Evolutionary conservation across 2,329 filamentous ascomycete genomes (phyloP).

Genomic region (Stemphylium vesicarium): DNA sequence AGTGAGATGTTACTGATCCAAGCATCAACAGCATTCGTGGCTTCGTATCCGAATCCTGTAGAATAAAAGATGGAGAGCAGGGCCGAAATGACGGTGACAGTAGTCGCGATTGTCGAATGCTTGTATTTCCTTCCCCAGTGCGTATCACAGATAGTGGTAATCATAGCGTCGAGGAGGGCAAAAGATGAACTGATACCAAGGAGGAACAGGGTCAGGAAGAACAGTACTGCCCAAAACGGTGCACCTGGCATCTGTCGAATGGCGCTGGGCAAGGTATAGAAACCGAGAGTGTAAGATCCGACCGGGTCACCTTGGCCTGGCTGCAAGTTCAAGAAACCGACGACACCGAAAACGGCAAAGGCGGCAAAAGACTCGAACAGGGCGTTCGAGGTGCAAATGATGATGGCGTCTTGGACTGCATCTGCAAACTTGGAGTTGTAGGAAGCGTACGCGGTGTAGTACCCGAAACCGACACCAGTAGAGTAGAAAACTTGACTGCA

Average conservation of each 20-base stretch:
- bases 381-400: conserved; percentile 60
- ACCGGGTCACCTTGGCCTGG: conserved; percentile 50
- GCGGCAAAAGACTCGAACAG: conserved; percentile 58
- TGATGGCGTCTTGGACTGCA: conserved; percentile 61
- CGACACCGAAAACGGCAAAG: conserved; percentile 58
- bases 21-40: conserved; percentile 58
- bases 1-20: conserved; percentile 61
- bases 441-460: conserved; percentile 62
- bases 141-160: conserved; percentile 58
- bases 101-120: conserved; percentile 53
- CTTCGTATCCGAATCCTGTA: conserved; percentile 60
- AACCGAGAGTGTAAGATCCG: conserved; percentile 60
- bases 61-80: conserved; percentile 61
- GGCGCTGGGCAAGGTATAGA: conserved; percentile 61
- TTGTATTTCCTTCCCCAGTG: conserved; percentile 45
- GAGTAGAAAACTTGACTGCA: conserved; percentile 60
- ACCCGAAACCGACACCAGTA: conserved; percentile 55
- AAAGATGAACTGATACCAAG: conserved; percentile 63
- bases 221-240: conserved; percentile 60
- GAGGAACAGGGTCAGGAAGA: conserved; percentile 62
- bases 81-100: conserved; percentile 55
- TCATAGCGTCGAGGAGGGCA: conserved; percentile 61
- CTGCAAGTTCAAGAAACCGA: conserved; percentile 52
- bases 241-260: conserved; percentile 60
- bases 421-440: conserved; percentile 62